Evolutionary conservation across 805 yeast species (phyloP).

Genomic region (Lipomyces yamanashiensis): DNA sequence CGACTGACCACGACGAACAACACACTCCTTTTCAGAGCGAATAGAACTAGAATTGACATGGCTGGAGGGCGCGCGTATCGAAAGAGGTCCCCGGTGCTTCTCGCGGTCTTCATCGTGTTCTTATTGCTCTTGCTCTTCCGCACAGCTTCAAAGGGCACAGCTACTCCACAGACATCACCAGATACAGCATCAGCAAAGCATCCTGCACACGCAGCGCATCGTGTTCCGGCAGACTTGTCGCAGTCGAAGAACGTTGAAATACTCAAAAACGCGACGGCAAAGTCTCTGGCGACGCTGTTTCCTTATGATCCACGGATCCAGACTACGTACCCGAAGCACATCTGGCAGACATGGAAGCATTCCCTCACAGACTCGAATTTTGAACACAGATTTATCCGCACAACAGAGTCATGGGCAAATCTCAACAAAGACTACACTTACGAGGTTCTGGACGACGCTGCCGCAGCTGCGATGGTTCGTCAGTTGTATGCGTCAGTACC

Average conservation of each 20-base stretch:
- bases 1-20: not conserved
- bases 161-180: slow-evolving; percentile 2
- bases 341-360: slow-evolving; percentile 96
- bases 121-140: slow-evolving; percentile 15
- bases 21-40: not conserved
- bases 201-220: slow-evolving; percentile 1
- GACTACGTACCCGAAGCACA: slow-evolving; percentile 68
- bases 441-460: slow-evolving; percentile 72
- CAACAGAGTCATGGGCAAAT: slow-evolving; percentile 66
- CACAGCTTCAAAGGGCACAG: not conserved
- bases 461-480: slow-evolving; percentile 59
- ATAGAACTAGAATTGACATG: not conserved
- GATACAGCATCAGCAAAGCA: slow-evolving; percentile 14
- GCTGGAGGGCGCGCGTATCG: slow-evolving; percentile 9
- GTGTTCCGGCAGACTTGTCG: slow-evolving; percentile 4
- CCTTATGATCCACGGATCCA: slow-evolving; percentile 67
- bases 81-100: slow-evolving; percentile 13
- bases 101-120: slow-evolving; percentile 12
- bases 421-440: slow-evolving; percentile 64
- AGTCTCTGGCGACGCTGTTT: slow-evolving; percentile 66
- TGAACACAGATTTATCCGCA: slow-evolving; percentile 56
- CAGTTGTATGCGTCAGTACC: slow-evolving; percentile 74
- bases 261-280: slow-evolving; percentile 48
- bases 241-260: not conserved
- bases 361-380: slow-evolving; percentile 60